Conservation (phyloP, 164 flowering plant genomes). For the Santalum album region DNA sequence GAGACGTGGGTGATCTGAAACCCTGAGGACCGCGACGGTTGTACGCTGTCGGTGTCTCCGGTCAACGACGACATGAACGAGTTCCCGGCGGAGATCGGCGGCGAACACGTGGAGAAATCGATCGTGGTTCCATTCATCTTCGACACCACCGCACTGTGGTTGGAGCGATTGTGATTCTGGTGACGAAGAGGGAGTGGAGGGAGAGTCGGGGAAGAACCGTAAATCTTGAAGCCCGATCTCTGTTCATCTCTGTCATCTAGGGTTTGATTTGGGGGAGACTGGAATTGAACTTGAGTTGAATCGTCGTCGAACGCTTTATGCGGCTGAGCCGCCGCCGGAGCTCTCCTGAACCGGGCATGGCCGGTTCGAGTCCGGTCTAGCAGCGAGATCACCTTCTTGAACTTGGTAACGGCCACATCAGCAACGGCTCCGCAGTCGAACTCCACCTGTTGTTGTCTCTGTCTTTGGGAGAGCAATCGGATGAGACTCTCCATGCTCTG, state of each 20-base stretch:
- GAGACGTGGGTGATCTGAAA: slow-evolving; percentile 57
- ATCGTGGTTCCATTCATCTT: slow-evolving; percentile 17
- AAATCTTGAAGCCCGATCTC: slow-evolving; percentile 22
- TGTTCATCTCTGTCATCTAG: slow-evolving; percentile 3
- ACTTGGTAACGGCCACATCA: slow-evolving; percentile 32
- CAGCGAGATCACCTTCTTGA: slow-evolving; percentile 38
- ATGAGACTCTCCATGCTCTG: slow-evolving; percentile 52
- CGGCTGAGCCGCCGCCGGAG: slow-evolving; percentile 10
- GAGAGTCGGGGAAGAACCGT: slow-evolving; percentile 26
- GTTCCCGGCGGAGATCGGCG: slow-evolving; percentile 28
- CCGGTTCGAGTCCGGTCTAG: slow-evolving; percentile 39
- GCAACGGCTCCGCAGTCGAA: slow-evolving; percentile 22
- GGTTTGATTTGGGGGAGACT: no score
- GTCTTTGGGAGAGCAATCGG: slow-evolving; percentile 22
- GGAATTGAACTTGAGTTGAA: not conserved
- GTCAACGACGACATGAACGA: slow-evolving; percentile 49
- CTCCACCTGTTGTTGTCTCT: slow-evolving; percentile 7
- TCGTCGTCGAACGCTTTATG: not conserved
- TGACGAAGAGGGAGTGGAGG: slow-evolving; percentile 48
- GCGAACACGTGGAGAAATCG: slow-evolving; percentile 25
- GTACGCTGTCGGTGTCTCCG: slow-evolving; percentile 44
- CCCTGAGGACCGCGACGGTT: slow-evolving; percentile 42
- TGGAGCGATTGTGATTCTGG: slow-evolving; percentile 12
- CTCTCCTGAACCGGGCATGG: slow-evolving; percentile 47
- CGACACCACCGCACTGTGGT: not conserved